Percentiles rank a stretch among this genome's conserved stretches.
phyloP scores from a whole-genome alignment of 2,329 filamentous ascomycete genomes.

The Thyridium curvatum region DNA sequence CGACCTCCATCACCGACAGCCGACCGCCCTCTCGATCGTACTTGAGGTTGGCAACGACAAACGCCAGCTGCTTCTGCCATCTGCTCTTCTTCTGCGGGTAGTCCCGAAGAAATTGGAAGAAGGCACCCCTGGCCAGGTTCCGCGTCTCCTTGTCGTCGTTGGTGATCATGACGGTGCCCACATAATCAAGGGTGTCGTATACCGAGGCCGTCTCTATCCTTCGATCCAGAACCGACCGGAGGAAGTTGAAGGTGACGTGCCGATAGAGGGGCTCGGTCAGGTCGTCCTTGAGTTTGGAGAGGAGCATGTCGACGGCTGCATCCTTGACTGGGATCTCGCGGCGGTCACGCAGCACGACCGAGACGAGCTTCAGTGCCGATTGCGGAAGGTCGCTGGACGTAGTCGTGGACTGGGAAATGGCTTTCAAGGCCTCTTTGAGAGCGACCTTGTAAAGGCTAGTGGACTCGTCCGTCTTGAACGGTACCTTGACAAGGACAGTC shows the following conservation, averaged over 20 bases:
- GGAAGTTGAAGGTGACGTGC: constrained; percentile 89
- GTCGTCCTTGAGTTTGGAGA: constrained; percentile 78
- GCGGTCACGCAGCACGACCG: constrained; percentile 77
- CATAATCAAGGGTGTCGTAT: constrained; percentile 86
- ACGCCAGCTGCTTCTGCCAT: constrained; percentile 83
- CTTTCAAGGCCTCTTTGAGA: constrained; percentile 75
- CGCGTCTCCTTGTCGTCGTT: constrained; percentile 87
- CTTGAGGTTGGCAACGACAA: constrained; percentile 83
- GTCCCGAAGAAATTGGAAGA: constrained; percentile 89
- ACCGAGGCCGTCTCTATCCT: constrained; percentile 81
- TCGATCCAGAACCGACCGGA: constrained; percentile 79
- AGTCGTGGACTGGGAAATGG: constrained; percentile 68
- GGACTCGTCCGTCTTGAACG: constrained; percentile 65
- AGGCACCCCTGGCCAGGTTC: constrained; percentile 81
- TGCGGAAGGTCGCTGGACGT: constrained; percentile 82
- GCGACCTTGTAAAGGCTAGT: constrained; percentile 65
- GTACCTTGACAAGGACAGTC: constrained; percentile 77
- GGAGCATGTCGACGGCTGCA: constrained; percentile 72
- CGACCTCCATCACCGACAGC: constrained; percentile 86
- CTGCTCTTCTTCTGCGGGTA: constrained; percentile 89
- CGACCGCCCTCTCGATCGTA: constrained; percentile 86
- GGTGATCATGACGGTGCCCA: constrained; percentile 89
- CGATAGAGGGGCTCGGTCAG: constrained; percentile 89
- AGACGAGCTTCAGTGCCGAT: constrained; percentile 81
- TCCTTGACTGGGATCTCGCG: constrained; percentile 72